Evolutionary conservation across 2,329 filamentous ascomycete genomes (phyloP), one percentile per base, ranked within the genome.

Genomic region (Cordyceps militaris): DNA sequence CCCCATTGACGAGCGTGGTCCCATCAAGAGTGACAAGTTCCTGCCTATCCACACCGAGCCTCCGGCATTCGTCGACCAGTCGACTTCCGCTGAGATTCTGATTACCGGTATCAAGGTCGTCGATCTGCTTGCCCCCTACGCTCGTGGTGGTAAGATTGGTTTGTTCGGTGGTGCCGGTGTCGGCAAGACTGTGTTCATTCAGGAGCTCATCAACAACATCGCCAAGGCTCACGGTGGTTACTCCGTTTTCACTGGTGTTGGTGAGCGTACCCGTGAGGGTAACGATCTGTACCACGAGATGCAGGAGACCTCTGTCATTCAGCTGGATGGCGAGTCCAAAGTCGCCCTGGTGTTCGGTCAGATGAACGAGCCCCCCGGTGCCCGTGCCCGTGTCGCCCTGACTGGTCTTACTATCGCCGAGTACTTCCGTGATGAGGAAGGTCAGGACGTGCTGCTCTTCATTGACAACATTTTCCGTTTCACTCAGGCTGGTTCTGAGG

Each of bases 281-380:
- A 99, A 99, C 87, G 94, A 99, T 87, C 79, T 99, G 84, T 99
- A 99, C 88, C 93, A 99, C 82, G 94, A 99, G 86, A 99, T 99
- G 94, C 94, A 97, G 84, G 93, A 99, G 83, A 99, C 94, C 68
- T 91, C 89, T 74, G 94, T 99, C 85, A 99, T 99, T 79, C 87
- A 99, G 79, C 91, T 99, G 67, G 94, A 99, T 66, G 94, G 94
- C 79, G 93, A 97, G 72, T 97, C 94, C 77, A 99, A 99, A 88
- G 94, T 97, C 82, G 91, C 94, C 65, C 83, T 99, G 68, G 94
- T 99, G 68, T 99, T 99, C 82, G 94, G 94, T 85, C 94, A 99
- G 85, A 99, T 99, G 94, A 99, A 99, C 86, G 94, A 99, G 84
- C 94, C 94, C 76, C 94, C 94, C 65, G 94, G 94, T 85, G 94